Base-by-base conservation (phyloP, 208 protist genomes). In the Leishmania arabica region DNA sequence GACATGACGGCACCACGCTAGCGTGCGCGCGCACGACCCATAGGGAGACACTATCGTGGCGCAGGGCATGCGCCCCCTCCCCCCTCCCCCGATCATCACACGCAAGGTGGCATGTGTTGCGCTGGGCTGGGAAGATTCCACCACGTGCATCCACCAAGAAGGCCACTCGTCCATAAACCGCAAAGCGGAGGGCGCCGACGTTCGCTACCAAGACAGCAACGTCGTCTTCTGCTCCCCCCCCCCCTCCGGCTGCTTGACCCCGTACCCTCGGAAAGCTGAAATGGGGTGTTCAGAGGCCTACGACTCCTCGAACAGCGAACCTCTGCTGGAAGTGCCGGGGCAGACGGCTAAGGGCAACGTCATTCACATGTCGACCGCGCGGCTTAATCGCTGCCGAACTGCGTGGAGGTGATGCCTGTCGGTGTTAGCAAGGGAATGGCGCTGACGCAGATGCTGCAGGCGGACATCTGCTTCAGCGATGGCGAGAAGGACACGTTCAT, bases 381-480 rank as follows among this genome's bases (percentile, higher is more conserved):
- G 27, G 65, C 78, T 24, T 91, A 87, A 66, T 85, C 83, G 19
- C 77, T 86, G 9, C 85, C 85, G 1, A 81, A 75, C 77, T 88
- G 83, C 73, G 72, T 93, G 76, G 90, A 93, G 83, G 79, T 91
- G 80, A 90, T 86, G 80, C 60, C 81, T 8, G 77, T 71, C 7
- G 86, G 86, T 3, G 88, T 93, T 51, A 91, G 80, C 80, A 93
- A 93, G 54, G 87, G 81, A 2, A 62, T 78, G 9, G 77, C 77
- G n/a, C 70, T 87, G 19, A 40, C 69, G 24, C 11, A 70, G 58
- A 64, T 86, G 42, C 71, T 88, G 75, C 77, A 87, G 66, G 71
- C 83, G 45, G 87, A 81, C 77, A 89, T 93, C 19, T 75, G 81
- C 51, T 91, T 93, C 79, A 86, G 90, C 51, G 90, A 93, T 62